Percentiles rank a stretch among this genome's conserved stretches.
phyloP scores from a whole-genome alignment of 2,329 filamentous ascomycete species.

The Pseudohalonectria lignicola region DNA sequence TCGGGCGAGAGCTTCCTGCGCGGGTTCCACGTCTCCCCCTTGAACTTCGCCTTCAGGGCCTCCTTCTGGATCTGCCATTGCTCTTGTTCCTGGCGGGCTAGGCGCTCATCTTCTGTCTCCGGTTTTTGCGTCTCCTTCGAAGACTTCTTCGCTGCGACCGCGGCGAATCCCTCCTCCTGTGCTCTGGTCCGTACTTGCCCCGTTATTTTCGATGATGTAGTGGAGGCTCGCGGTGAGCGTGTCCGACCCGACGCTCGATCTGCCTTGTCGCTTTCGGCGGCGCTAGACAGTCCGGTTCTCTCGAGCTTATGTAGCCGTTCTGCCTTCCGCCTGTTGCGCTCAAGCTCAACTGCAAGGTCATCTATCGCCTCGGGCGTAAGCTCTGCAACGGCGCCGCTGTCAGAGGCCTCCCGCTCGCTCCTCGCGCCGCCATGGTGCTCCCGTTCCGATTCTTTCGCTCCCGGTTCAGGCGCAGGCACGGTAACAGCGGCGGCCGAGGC shows the following conservation, averaged over 20 bases:
- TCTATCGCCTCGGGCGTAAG: constrained; percentile 1
- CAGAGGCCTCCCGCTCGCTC: not conserved
- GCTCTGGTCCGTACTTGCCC: not conserved
- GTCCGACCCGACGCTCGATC: not conserved
- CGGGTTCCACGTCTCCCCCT: constrained; percentile 65
- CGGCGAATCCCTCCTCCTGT: not conserved
- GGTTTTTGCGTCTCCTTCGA: not conserved
- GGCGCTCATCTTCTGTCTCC: constrained; percentile 7
- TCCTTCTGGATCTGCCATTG: constrained; percentile 69
- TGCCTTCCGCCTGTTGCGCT: no score
- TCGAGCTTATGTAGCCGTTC: not conserved
- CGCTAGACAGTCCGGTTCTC: not conserved
- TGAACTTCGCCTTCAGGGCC: constrained; percentile 65
- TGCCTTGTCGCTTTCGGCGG: not conserved
- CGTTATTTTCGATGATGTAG: not conserved
- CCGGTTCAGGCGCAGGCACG: not conserved
- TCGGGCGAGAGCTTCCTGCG: constrained; percentile 84
- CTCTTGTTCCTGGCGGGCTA: constrained; percentile 5
- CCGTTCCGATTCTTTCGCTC: no score
- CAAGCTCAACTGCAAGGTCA: not conserved
- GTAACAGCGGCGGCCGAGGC: not conserved
- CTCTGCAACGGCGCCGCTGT: not conserved
- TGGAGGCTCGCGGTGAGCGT: not conserved
- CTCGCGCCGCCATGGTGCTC: not conserved
- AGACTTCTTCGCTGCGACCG: not conserved